Percentiles rank a stretch among this genome's conserved stretches.
phyloP scores from a whole-genome alignment of 1,139 yeast genomes.

The Saccharomyces hybrid region DNA sequence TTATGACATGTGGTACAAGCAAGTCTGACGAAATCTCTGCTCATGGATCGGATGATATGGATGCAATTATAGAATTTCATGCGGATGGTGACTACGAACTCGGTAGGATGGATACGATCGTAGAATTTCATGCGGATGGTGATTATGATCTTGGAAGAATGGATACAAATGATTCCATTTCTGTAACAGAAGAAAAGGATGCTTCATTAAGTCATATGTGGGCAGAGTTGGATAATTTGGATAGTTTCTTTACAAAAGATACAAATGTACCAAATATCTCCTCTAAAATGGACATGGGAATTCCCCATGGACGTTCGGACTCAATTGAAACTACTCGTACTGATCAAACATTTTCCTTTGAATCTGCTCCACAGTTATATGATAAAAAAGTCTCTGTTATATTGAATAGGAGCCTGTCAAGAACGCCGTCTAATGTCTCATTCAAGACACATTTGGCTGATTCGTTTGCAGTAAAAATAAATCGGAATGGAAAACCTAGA shows the following conservation, averaged over 20 bases:
- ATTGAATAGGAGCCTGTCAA: slow-evolving; percentile 63
- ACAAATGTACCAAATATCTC: slow-evolving; percentile 35
- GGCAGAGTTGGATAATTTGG: slow-evolving; percentile 93
- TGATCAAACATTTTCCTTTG: slow-evolving; percentile 44
- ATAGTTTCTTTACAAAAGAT: slow-evolving; percentile 87
- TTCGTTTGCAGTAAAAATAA: slow-evolving; percentile 37
- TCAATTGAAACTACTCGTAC: slow-evolving; percentile 47
- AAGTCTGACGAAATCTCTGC: slow-evolving; percentile 20
- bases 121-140: too few relatives aligned
- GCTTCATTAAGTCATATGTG: slow-evolving; percentile 88
- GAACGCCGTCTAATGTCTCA: slow-evolving; percentile 69
- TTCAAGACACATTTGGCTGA: slow-evolving; percentile 70
- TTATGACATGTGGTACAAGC: slow-evolving; percentile 57
- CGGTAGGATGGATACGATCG: too few relatives aligned
- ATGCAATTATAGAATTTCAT: too few relatives aligned
- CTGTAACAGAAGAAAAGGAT: slow-evolving; percentile 46
- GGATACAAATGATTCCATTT: slow-evolving; percentile 31
- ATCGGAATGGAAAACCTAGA: neutral
- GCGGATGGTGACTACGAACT: too few relatives aligned
- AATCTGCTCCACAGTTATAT: slow-evolving; percentile 70
- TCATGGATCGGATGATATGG: slow-evolving; percentile 25
- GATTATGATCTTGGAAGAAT: too few relatives aligned
- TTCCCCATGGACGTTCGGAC: slow-evolving; percentile 40
- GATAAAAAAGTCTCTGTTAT: slow-evolving; percentile 74
- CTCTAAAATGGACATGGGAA: slow-evolving; percentile 11